These are phyloP conservation scores for Starmerella stellata DNA, from an alignment of 805 yeast genomes.

Conservation along the genomic window DNA sequence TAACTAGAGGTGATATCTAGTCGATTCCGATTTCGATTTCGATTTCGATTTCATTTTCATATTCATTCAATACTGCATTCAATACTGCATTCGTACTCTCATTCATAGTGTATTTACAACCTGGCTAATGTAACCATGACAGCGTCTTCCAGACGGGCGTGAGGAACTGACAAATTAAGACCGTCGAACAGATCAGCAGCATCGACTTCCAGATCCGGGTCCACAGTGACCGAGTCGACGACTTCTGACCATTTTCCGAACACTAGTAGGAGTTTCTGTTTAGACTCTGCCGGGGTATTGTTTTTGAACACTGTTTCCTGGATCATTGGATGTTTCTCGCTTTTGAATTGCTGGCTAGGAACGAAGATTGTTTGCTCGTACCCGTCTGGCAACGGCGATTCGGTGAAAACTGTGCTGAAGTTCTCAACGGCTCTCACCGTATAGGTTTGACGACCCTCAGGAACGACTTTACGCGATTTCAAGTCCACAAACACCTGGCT, in stretches of 20 bases:
- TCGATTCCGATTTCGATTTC: too few relatives aligned
- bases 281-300: slow-evolving; percentile 1
- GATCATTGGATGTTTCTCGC: slow-evolving; percentile 14
- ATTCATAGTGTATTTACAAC: too few relatives aligned
- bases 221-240: slow-evolving; percentile 34
- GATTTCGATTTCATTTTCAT: background rate
- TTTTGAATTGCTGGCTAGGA: slow-evolving; percentile 48
- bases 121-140: slow-evolving; percentile 27
- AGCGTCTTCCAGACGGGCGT: slow-evolving; percentile 54
- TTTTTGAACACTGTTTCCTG: too few relatives aligned
- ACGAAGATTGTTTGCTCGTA: slow-evolving; percentile 50
- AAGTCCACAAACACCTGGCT: slow-evolving; percentile 69
- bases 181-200: slow-evolving; percentile 58
- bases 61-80: background rate
- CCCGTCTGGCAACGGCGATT: slow-evolving; percentile 45
- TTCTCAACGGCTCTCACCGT: slow-evolving; percentile 47
- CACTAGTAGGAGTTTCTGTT: slow-evolving; percentile 29
- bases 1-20: slow-evolving; percentile 6
- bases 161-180: slow-evolving; percentile 33
- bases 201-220: slow-evolving; percentile 32
- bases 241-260: slow-evolving; percentile 48
- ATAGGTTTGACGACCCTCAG: slow-evolving; percentile 44
- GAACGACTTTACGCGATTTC: slow-evolving; percentile 41
- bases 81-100: too few relatives aligned
- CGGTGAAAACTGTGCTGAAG: slow-evolving; percentile 52